Base-by-base conservation (phyloP, 1,284 basidiomycete genomes). In the Cutaneotrichosporon sp. region DNA sequence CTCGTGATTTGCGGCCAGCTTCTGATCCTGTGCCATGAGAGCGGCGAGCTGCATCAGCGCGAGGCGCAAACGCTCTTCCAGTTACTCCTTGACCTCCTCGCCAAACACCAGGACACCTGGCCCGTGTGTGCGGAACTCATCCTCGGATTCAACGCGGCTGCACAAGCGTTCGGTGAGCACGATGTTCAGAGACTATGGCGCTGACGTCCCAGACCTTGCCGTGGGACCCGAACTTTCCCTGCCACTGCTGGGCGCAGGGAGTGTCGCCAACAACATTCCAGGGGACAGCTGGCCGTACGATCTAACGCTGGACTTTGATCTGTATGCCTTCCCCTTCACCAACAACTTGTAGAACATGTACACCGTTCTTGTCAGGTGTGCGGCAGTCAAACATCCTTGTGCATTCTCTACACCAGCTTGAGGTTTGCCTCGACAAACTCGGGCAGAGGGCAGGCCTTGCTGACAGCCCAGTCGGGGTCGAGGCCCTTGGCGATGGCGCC, bases 371-470 rank as follows among this genome's bases (percentile, higher is more conserved):
- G n/a, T n/a, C n/a, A 30, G 5, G 10, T 30, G n/a, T 30, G 26
- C 26, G 26, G 26, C 26, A 30, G 26, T 10, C 26, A 30, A 10
- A 10, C 26, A 30, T 30, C 26, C 26, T 30, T 30, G 26, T 30
- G 10, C 36, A 17, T 37, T 37, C 17, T 14, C 7, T 37, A 17
- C 36, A 68, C 56, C 37, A 50, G 47, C 60, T 67, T 68, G 57
- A 73, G 56, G 52, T 60, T 57, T 35, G 67, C 48, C 33, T 64
- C 44, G 21, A 73, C 70, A 2, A 73, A 62, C 12, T 41, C 49
- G 41, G 56, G 36, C 10, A 72, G 51, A 8, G 71, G 71, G 50
- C 71, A 73, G 9, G 62, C 54, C 7, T 61, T 60, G 40, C 60
- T 66, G 48, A 52, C 55, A 18, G 18, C 43, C 12, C 50, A 52